phyloP scores from a whole-genome alignment of 202 grass and related monocot genomes.

The Saccharum hybrid region DNA sequence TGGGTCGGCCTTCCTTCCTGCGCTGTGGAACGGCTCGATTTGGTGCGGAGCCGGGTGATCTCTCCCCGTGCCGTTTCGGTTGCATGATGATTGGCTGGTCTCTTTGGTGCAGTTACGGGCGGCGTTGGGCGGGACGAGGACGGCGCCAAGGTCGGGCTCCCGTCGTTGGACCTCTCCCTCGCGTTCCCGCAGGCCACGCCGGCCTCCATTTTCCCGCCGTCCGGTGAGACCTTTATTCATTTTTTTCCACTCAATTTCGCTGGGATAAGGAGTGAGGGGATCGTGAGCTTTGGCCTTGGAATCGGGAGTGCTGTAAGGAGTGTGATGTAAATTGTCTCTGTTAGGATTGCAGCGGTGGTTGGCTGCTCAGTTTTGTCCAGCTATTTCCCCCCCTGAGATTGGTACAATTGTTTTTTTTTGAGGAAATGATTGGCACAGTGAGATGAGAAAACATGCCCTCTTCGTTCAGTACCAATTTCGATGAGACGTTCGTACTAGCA shows the following conservation, averaged over 20 bases:
- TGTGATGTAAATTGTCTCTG: not conserved
- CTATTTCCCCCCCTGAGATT: not conserved
- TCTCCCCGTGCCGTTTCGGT: not conserved
- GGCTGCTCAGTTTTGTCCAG: not conserved
- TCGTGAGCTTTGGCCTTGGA: not conserved
- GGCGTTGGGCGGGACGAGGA: constrained; percentile 23
- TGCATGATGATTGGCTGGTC: not conserved
- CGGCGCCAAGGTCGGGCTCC: constrained; percentile 40
- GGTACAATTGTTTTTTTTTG: not conserved
- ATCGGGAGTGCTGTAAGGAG: not conserved
- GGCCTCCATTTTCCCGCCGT: constrained; percentile 62
- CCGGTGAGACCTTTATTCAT: constrained; percentile 11
- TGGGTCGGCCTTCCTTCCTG: not conserved
- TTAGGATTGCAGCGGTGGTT: not conserved
- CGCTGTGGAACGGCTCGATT: not conserved
- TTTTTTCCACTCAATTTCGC: not conserved
- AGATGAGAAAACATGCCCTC: not conserved
- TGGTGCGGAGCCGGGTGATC: not conserved
- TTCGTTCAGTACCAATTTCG: not conserved
- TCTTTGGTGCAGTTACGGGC: not conserved
- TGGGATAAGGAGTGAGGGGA: not conserved
- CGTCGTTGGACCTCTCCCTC: constrained; percentile 50
- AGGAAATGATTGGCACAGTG: not conserved
- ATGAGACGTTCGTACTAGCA: not conserved
- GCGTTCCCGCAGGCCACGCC: constrained; percentile 69